Evolutionary conservation across 768 basidiomycete species (phyloP), one percentile per base, ranked within the genome.

Genomic region (Trametes cubensis): DNA sequence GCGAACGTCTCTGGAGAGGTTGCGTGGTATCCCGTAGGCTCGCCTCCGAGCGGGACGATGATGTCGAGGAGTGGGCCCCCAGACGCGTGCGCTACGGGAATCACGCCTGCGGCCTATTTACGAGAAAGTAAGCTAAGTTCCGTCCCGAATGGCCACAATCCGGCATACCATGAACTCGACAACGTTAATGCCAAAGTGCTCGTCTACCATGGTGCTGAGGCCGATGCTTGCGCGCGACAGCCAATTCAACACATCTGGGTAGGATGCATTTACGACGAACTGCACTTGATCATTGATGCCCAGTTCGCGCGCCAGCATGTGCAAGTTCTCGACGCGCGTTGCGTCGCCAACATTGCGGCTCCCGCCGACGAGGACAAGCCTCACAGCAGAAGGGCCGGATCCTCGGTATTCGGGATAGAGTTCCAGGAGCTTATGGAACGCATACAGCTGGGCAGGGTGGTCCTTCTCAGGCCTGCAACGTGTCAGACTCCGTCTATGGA

Each of bases 141-240:
- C 11, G 18, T 7, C 18, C 44, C 17, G 49, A 8, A 17, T n/a
- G 25, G 26, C 55, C 47, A 58, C 53, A 26, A 62, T 48, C 11
- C 58, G 21, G 20, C 83, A 65, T 51, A 92, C 95, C 95, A 98
- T 96, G 68, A 92, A 96, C 73, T 99, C 96, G 8, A 99, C 96
- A 40, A 99, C 82, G 67, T 95, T 97, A 73, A 99, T 98, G 2
- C 97, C 96, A 64, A 98, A 99, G 72, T 99, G 96, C 74, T 99
- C 96, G 70, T 98, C 95, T 0, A 94, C 83, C 96, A 99, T 99
- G 15, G 96, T 97, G 70, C 92, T 95, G 25, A 98, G 72, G 0
- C 96, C 95, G 17, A 98, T 81, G 63, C 88, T 90, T 1, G 94
- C 86, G 47, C 76, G 77, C 7, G 88, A 85, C 2, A 99, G 79